Conservation (phyloP, 345 rosid genomes). For the Bruguiera gymnorhiza region DNA sequence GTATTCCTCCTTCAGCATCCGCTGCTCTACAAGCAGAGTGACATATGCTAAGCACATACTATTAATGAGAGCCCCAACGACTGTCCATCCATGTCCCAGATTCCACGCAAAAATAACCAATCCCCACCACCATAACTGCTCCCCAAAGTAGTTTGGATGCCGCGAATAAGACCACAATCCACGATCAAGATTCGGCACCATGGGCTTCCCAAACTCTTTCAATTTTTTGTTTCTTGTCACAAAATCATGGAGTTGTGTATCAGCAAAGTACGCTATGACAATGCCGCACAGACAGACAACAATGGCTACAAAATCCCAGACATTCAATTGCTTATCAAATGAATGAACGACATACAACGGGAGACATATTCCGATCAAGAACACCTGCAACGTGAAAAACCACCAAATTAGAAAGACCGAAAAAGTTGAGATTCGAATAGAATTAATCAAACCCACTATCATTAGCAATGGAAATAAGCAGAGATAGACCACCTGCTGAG, state of each 20-base stretch:
- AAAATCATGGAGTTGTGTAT: constrained; percentile 79
- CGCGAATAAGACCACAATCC: constrained; percentile 82
- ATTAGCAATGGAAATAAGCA: background rate
- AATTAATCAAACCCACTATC: background rate
- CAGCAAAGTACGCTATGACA: constrained; percentile 67
- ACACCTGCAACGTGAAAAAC: constrained; percentile 47
- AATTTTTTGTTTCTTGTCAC: constrained; percentile 61
- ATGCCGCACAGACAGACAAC: constrained; percentile 65
- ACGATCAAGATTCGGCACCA: constrained; percentile 60
- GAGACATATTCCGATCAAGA: constrained; percentile 75
- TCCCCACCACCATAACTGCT: constrained; percentile 99
- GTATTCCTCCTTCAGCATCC: constrained; percentile 71
- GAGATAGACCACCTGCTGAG: constrained; percentile 64
- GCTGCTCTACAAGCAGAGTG: constrained; percentile 71
- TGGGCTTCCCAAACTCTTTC: constrained; percentile 66
- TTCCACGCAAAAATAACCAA: constrained; percentile 77
- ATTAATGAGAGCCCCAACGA: constrained; percentile 62
- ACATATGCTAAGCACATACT: constrained; percentile 76
- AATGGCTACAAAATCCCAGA: constrained; percentile 62
- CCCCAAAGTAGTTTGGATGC: constrained; percentile 96
- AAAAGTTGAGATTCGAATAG: background rate
- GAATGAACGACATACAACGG: constrained; percentile 65
- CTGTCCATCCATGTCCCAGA: constrained; percentile 74
- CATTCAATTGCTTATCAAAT: constrained; percentile 53
- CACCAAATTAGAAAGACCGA: constrained; percentile 2